Conservation (phyloP, 257 asterid species). For the Rauvolfia tetraphylla region DNA sequence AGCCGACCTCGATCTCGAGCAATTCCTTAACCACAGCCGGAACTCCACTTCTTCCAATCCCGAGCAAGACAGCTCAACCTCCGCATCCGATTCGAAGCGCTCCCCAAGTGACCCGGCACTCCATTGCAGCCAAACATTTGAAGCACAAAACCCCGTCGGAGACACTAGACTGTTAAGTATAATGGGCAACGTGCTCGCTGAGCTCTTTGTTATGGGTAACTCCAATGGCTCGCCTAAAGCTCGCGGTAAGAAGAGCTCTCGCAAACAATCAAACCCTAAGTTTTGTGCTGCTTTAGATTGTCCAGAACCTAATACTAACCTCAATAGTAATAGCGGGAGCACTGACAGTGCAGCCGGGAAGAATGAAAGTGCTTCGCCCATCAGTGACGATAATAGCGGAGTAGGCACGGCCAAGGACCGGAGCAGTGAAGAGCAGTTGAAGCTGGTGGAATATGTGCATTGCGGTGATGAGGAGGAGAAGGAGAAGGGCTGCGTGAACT, state of each 20-base stretch:
- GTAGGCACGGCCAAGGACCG: conserved; percentile 36
- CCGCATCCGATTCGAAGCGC: conserved; percentile 19
- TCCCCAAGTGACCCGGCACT: conserved; percentile 8
- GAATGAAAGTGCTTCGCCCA: conserved; percentile 7
- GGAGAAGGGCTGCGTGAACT: conserved; percentile 32
- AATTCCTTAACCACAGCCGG: conserved; percentile 37
- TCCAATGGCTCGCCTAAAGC: conserved; percentile 19
- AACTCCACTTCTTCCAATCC: conserved; percentile 29
- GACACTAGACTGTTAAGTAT: conserved; percentile 28
- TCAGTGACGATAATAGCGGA: conserved; percentile 39
- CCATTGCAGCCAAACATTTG: background rate
- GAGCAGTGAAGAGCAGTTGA: conserved; percentile 12
- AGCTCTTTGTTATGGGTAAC: conserved; percentile 74
- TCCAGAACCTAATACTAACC: conserved; percentile 12
- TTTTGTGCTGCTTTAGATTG: conserved; percentile 31
- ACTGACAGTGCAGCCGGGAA: conserved; percentile 27
- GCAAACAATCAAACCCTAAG: conserved; percentile 77
- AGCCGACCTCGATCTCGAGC: conserved; percentile 48
- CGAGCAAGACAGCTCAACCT: background rate
- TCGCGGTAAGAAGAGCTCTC: conserved; percentile 37
- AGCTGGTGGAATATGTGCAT: conserved; percentile 22
- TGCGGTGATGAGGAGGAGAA: conserved; percentile 25
- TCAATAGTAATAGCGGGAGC: conserved; percentile 20
- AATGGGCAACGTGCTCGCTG: conserved; percentile 56
- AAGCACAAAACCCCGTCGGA: conserved; percentile 22